Conservation (phyloP, 495 filamentous ascomycete species). For the Penicillium cataractarum region DNA sequence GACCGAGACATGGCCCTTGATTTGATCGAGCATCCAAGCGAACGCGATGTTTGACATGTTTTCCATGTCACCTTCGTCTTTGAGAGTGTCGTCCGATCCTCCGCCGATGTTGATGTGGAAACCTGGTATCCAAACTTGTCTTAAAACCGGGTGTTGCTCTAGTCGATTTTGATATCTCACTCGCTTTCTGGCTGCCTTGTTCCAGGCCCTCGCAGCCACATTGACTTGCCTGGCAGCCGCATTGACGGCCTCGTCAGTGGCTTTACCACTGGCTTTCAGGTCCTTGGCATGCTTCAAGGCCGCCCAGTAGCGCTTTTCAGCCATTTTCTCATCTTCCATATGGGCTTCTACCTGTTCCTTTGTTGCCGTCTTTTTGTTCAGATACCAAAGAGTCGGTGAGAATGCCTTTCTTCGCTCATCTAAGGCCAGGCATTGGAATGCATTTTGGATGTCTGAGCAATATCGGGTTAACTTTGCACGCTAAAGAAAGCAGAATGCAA, state of each 20-base stretch:
- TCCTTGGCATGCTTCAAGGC: constrained; percentile 11
- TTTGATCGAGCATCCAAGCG: constrained; percentile 30
- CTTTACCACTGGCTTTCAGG: constrained; percentile 17
- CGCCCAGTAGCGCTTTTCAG: constrained; percentile 8
- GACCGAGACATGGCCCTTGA: constrained; percentile 20
- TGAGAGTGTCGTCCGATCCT: constrained; percentile 12
- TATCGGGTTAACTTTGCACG: constrained; percentile 13
- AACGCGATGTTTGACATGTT: constrained; percentile 31
- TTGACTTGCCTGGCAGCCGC: constrained; percentile 14
- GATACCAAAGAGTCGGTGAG: constrained; percentile 57
- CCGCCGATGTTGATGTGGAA: constrained; percentile 54
- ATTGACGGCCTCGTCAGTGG: constrained; percentile 20
- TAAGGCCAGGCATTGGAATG: constrained; percentile 62
- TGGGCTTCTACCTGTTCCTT: constrained; percentile 17
- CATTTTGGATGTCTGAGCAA: constrained; percentile 51
- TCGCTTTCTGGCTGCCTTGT: constrained; percentile 13
- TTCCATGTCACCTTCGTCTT: constrained; percentile 26
- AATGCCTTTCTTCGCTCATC: constrained; percentile 59
- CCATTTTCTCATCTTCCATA: background rate
- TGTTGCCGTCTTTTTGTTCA: constrained; percentile 29
- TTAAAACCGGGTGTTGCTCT: constrained; percentile 15
- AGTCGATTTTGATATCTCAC: constrained; percentile 17
- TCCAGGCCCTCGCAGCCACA: constrained; percentile 14
- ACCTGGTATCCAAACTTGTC: constrained; percentile 42
- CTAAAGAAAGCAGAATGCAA: background rate